These are phyloP conservation scores for Backusella liffmaniae DNA, from an alignment of 192 early-diverging fungal genomes.

Conservation along the genomic window DNA sequence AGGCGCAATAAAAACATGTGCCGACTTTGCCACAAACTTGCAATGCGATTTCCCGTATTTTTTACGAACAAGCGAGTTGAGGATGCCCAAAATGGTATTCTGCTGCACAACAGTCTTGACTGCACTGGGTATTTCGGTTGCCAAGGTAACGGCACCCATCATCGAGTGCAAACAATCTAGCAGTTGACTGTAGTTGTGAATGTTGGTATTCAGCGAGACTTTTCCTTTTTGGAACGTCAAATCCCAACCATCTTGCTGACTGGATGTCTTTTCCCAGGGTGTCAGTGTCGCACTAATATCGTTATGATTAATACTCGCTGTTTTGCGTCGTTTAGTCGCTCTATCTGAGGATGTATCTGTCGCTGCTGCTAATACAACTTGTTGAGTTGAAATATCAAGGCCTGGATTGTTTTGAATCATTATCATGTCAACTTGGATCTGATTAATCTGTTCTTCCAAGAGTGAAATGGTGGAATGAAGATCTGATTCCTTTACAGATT, in stretches of 20 bases:
- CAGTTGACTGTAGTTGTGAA: constrained; percentile 4
- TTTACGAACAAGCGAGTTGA: not conserved
- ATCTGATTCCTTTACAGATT: not conserved
- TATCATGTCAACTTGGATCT: not conserved
- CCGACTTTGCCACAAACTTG: not conserved
- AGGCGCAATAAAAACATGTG: not conserved
- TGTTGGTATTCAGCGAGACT: constrained; percentile 4
- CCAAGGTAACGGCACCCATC: not conserved
- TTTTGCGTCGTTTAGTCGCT: not conserved
- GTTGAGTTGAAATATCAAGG: not conserved
- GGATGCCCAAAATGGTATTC: not conserved
- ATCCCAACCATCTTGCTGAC: not conserved
- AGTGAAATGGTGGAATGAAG: not conserved
- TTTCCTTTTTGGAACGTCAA: constrained; percentile 14
- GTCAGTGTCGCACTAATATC: not conserved
- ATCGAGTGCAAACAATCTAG: not conserved
- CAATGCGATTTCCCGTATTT: constrained; percentile 10
- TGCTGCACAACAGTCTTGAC: not conserved
- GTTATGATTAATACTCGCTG: not conserved
- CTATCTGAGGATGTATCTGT: not conserved
- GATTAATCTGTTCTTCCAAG: not conserved
- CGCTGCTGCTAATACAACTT: not conserved
- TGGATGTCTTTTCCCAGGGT: not conserved
- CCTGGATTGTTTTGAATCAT: not conserved
- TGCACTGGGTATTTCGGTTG: not conserved